These are phyloP conservation scores for Amanita polypyramis DNA, from an alignment of 768 basidiomycete genomes.

Conservation along the genomic window DNA sequence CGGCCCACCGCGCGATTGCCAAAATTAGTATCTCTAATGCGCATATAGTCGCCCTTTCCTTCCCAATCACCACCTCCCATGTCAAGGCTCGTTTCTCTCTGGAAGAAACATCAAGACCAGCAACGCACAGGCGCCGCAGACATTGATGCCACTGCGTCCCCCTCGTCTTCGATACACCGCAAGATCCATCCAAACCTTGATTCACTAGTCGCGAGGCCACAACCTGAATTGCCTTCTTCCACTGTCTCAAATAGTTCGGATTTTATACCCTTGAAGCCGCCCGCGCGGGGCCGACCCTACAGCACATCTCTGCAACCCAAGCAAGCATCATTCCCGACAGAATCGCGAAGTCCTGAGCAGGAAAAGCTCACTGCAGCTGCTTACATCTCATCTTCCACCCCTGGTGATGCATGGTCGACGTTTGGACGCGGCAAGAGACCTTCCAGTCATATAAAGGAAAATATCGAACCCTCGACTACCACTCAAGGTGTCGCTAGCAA, in stretches of 20 bases:
- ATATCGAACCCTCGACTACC: background rate
- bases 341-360: background rate
- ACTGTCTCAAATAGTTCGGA: background rate
- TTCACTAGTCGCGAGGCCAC: conserved; percentile 16
- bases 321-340: background rate
- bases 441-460: background rate
- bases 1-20: background rate
- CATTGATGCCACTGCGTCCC: background rate
- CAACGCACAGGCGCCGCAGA: background rate
- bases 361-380: background rate
- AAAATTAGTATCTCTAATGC: background rate
- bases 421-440: conserved; percentile 2
- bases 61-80: background rate
- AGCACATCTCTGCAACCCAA: background rate
- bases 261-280: conserved; percentile 5
- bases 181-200: conserved; percentile 31
- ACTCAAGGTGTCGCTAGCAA: too few relatives aligned
- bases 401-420: conserved; percentile 5
- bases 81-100: conserved; percentile 2
- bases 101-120: background rate
- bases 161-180: conserved; percentile 10
- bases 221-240: conserved; percentile 4
- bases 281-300: background rate
- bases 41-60: conserved; percentile 1
- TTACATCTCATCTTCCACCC: background rate